phyloP scores from a whole-genome alignment of 2,329 filamentous ascomycete genomes.

The Penicillium sp. region DNA sequence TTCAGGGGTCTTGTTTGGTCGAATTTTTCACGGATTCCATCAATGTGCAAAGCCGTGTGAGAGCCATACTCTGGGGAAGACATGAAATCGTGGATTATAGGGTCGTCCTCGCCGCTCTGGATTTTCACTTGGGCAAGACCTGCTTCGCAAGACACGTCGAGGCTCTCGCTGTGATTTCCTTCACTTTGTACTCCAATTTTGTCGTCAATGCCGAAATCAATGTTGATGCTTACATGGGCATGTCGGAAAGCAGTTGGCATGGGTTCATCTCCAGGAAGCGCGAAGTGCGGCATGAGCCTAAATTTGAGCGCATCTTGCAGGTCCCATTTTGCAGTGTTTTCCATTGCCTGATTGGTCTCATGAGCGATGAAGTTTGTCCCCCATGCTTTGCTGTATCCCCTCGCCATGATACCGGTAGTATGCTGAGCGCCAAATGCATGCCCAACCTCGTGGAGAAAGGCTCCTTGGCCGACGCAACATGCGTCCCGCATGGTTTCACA shows the following conservation, averaged over 20 bases:
- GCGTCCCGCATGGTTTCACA: slow-evolving; percentile 48
- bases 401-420: slow-evolving; percentile 36
- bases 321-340: slow-evolving; percentile 33
- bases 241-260: slow-evolving; percentile 18
- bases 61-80: neutral
- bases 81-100: neutral
- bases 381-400: slow-evolving; percentile 47
- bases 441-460: slow-evolving; percentile 39
- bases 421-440: slow-evolving; percentile 39
- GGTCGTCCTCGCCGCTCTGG: neutral
- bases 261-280: slow-evolving; percentile 27
- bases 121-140: neutral
- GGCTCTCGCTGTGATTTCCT: neutral
- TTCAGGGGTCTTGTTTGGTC: neutral
- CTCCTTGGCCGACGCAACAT: slow-evolving; percentile 44
- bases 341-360: slow-evolving; percentile 18
- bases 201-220: neutral
- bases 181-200: neutral
- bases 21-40: neutral
- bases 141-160: neutral
- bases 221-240: slow-evolving; percentile 1
- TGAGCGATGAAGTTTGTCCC: slow-evolving; percentile 42
- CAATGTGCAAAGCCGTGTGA: too few species aligned
- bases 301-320: slow-evolving; percentile 30
- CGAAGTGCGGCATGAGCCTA: slow-evolving; percentile 21